Conservation (phyloP, 257 asterid species). For the Lycium ferocissimum region DNA sequence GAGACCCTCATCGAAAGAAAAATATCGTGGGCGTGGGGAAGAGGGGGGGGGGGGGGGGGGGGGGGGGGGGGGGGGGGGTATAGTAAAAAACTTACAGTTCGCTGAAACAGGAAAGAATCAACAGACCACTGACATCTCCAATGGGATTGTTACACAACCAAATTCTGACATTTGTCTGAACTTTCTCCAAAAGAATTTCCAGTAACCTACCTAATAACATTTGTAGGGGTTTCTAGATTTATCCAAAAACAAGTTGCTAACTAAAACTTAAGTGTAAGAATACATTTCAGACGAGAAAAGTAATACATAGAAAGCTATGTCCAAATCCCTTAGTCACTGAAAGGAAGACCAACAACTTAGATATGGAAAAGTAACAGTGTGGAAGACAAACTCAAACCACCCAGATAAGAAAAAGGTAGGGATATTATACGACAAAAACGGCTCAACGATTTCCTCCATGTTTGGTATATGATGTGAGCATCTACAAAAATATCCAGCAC, state of each 20-base stretch:
- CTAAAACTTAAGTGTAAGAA: neutral
- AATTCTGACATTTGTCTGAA: conserved; percentile 18
- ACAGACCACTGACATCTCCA: neutral
- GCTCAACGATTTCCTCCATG: neutral
- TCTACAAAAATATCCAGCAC: conserved; percentile 5
- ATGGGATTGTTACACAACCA: neutral
- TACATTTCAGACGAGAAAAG: neutral
- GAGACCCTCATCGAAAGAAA: neutral
- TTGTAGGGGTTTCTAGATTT: neutral
- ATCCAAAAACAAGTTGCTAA: neutral
- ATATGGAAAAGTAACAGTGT: conserved; percentile 1
- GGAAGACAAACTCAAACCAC: neutral
- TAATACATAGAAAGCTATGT: neutral
- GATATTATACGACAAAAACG: neutral
- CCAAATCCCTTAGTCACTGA: neutral
- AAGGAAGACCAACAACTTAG: conserved; percentile 14
- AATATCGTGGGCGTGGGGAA: neutral
- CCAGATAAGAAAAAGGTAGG: neutral
- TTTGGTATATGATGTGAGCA: neutral
- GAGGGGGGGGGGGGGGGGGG: no score
- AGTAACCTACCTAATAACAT: conserved; percentile 10
- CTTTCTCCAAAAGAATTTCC: neutral
- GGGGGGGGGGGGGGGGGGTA: no score
- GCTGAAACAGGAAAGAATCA: neutral
- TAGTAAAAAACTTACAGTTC: neutral